Evolutionary conservation across 768 basidiomycete species (phyloP), one percentile per base, ranked within the genome.

Genomic region (Lenzites betulinus): DNA sequence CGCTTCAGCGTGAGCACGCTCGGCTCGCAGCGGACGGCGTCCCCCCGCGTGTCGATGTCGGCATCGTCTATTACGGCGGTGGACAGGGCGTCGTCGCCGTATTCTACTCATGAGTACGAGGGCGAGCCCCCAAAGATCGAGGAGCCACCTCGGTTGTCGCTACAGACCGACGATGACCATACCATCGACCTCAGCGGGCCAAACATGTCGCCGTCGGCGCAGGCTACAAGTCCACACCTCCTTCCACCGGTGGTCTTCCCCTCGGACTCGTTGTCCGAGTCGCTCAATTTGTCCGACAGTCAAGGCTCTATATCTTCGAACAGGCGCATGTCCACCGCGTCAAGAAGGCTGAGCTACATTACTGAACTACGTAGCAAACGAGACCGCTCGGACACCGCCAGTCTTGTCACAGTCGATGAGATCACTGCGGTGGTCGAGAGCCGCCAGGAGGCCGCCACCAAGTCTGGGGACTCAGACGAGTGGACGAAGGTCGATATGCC

Each of bases 351-450:
- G 78, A 93, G 92, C 69, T 89, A 85, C 71, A 88, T 91, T 77
- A 89, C 88, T 1, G 92, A 93, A 69, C 72, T 93, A 57, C 80
- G 91, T 60, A 90, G 85, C 72, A 91, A 87, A 71, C 86, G 90
- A 22, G 93, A 97, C 67, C 80, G 83, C 39, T 91, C 90, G 0
- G 94, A 96, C 69, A 93, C 93, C 8, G 93, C 92, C 4, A 94
- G 92, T 66, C 76, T 98, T 67, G 82, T 98, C 74, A 99, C 96
- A 0, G 92, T 99, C 23, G 96, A 99, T 69, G 94, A 99, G 75
- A 97, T 99, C 68, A 98, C 97, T 0, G 95, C 93, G 11, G 91
- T 96, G 69, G 91, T 99, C 8, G 96, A 90, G 71, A 92, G 86
- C 67, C 78, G 84, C 38, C 76, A 83, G 59, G 83, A 81, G 54